These are phyloP conservation scores for Plasmodium gonderi DNA, from an alignment of 169 alveolate species.

Conservation along the genomic window DNA sequence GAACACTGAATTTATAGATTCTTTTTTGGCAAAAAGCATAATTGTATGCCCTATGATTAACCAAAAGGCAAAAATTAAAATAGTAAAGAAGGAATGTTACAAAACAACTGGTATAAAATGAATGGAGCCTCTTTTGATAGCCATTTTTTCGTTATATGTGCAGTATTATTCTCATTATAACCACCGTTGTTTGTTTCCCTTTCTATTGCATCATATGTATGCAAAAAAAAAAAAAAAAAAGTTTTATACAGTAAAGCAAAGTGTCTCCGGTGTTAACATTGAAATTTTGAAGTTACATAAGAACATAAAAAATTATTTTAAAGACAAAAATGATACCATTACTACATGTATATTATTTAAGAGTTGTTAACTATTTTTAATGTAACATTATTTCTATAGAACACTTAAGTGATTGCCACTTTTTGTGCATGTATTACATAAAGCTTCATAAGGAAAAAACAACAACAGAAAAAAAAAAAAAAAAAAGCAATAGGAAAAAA, in stretches of 20 bases:
- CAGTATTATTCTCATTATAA: background rate
- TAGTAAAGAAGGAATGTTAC: background rate
- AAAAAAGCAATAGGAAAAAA: background rate
- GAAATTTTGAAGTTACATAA: background rate
- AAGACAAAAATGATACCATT: background rate
- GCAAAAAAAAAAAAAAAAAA: constrained; percentile 1
- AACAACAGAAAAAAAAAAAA: background rate
- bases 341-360: background rate
- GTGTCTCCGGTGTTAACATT: background rate
- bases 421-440: background rate
- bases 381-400: background rate
- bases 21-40: background rate
- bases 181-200: background rate
- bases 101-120: background rate
- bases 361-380: background rate
- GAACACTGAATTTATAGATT: constrained; percentile 2
- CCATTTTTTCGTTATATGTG: background rate
- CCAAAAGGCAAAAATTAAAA: background rate
- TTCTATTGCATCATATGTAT: background rate
- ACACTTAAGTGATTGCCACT: background rate
- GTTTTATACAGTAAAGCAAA: background rate
- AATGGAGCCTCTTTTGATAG: background rate
- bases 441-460: no score
- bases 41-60: background rate
- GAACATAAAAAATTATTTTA: background rate